Percentiles rank a stretch among this genome's conserved stretches.
Evolutionary conservation across 2,329 filamentous ascomycete species (phyloP).

Genomic region (Elsinoe ampelina): DNA sequence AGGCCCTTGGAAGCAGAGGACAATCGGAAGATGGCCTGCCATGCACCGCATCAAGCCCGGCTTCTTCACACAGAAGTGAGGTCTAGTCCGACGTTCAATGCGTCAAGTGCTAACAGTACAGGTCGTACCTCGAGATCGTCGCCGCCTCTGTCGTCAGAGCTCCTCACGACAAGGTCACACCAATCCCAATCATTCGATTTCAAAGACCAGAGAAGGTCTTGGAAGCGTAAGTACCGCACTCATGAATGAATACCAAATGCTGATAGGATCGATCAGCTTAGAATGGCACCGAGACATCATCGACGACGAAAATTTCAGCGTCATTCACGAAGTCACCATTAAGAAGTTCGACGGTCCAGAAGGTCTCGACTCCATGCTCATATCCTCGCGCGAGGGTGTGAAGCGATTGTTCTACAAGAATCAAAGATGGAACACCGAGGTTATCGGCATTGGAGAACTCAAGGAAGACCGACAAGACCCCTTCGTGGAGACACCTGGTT

Average conservation of each 20-base stretch:
- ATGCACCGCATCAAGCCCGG: slow-evolving; percentile 9
- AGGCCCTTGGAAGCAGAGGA: slow-evolving; percentile 8
- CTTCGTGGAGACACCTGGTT: slow-evolving; percentile 3
- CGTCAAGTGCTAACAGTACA: background rate
- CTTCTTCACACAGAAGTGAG: background rate
- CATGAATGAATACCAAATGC: background rate
- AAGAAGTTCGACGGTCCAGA: slow-evolving; percentile 10
- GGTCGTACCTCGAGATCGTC: background rate
- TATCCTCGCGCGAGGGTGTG: background rate
- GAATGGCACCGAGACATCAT: slow-evolving; percentile 12
- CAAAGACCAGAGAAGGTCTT: slow-evolving; percentile 10
- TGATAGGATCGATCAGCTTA: background rate
- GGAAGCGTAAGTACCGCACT: background rate
- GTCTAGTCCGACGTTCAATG: no score
- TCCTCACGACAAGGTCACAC: slow-evolving; percentile 9
- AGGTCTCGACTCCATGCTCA: slow-evolving; percentile 4
- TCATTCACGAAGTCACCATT: slow-evolving; percentile 6
- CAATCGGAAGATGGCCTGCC: slow-evolving; percentile 3
- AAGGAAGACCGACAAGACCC: slow-evolving; percentile 8
- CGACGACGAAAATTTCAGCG: slow-evolving; percentile 11
- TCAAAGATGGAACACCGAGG: slow-evolving; percentile 8
- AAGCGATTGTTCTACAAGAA: slow-evolving; percentile 11
- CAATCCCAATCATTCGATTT: slow-evolving; percentile 9
- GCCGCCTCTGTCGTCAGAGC: slow-evolving; percentile 4
- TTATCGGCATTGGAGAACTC: slow-evolving; percentile 8